These are phyloP conservation scores for Pyrenula massariospora DNA, from an alignment of 495 filamentous ascomycete species.

Conservation along the genomic window DNA sequence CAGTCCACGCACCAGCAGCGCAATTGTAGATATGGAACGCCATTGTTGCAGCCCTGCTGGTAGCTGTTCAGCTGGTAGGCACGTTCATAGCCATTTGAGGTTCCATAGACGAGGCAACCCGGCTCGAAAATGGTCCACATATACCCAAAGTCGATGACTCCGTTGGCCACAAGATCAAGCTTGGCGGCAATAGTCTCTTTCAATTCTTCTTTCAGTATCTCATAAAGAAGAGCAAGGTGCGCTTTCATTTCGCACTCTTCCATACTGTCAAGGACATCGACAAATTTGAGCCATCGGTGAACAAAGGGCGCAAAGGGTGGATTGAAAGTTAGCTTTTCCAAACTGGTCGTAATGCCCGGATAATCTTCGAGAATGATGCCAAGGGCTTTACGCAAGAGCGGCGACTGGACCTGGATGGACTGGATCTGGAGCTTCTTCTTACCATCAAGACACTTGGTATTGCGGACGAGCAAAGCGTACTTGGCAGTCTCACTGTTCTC, in stretches of 20 bases:
- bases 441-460: slow-evolving; percentile 44
- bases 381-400: slow-evolving; percentile 46
- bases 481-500: slow-evolving; percentile 39
- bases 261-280: slow-evolving; percentile 31
- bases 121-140: slow-evolving; percentile 46
- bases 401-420: slow-evolving; percentile 55
- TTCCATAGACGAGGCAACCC: slow-evolving; percentile 23
- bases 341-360: slow-evolving; percentile 48
- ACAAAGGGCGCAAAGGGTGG: slow-evolving; percentile 53
- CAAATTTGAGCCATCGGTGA: slow-evolving; percentile 51
- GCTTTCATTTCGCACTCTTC: slow-evolving; percentile 30
- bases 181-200: slow-evolving; percentile 40
- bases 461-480: slow-evolving; percentile 40
- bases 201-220: slow-evolving; percentile 47
- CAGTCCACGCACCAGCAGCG: slow-evolving; percentile 41
- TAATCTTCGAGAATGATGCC: slow-evolving; percentile 46
- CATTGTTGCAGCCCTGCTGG: slow-evolving; percentile 5
- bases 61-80: slow-evolving; percentile 26
- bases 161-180: slow-evolving; percentile 43
- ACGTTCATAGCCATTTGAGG: slow-evolving; percentile 15
- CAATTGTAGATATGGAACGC: slow-evolving; percentile 14
- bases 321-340: slow-evolving; percentile 47
- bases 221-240: slow-evolving; percentile 45
- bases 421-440: slow-evolving; percentile 49
- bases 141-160: slow-evolving; percentile 47